Base-by-base conservation (phyloP, 139 green algal species). In the Chlamydomonas applanata region DNA sequence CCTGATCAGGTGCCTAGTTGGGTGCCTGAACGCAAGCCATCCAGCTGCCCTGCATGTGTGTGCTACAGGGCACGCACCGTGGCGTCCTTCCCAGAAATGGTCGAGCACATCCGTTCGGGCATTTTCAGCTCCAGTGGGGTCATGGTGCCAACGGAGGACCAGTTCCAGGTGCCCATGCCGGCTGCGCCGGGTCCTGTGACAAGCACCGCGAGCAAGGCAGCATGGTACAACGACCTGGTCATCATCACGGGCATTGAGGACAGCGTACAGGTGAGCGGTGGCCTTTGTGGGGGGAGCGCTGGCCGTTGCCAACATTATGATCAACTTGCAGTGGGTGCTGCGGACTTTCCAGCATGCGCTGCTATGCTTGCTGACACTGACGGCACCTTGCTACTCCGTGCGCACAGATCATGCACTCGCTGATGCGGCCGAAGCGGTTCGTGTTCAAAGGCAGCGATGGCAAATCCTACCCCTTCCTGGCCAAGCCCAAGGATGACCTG, bases 401-500 rank as follows among this genome's bases (percentile, higher is more conserved):
- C 44, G 16, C n/a, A 19, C 49, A 79, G 59, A 75, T 97, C 17
- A 85, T 98, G 81, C 17, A 54, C 11, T 95, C 87, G 27, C 79
- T 97, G 65, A 91, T 97, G 87, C 83, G 86, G 56, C 95, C 95
- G 52, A 99, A 99, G 77, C 97, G 96, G 86, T 82, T 97, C 24
- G 88, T 71, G 2, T 76, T 89, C n/a, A 30, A 79, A 9, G 83
- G 75, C 70, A 90, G 75, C 33, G 93, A 99, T 79, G 94, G 94
- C 19, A 17, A 53, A 13, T 63, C 87, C 17, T 97, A 99, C 82
- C 75, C 80, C 45, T 98, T 99, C 86, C 83, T 99, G 54, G 96
- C 91, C 72, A 99, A 99, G 85, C 96, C 96, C 24, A 97, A 98
- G 78, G 95, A 99, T 74, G 95, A 99, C 85, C 89, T 99, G 72